Percentiles rank a stretch among this genome's conserved stretches.
These are phyloP conservation scores for Spizellomyces punctatus DNA, from an alignment of 192 early-diverging fungal genomes.

Conservation along the genomic window DNA sequence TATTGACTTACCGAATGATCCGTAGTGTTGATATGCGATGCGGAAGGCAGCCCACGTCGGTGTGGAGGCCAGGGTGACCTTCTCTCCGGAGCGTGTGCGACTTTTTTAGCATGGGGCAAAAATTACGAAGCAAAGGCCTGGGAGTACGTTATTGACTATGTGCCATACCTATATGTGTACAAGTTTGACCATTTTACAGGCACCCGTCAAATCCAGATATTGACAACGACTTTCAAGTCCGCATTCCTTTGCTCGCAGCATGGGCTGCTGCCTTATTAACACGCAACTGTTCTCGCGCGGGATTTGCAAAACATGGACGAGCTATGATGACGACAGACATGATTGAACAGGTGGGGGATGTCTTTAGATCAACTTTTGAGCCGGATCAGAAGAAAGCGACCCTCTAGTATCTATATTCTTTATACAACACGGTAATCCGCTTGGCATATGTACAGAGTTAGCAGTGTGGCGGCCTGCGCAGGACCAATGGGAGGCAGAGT, in stretches of 20 bases:
- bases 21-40: constrained; percentile 62
- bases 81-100: constrained; percentile 77
- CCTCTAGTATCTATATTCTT: background rate
- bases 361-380: constrained; percentile 48
- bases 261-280: constrained; percentile 66
- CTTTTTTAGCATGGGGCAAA: constrained; percentile 85
- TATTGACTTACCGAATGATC: background rate
- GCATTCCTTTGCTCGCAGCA: constrained; percentile 60
- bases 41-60: constrained; percentile 73
- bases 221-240: constrained; percentile 17
- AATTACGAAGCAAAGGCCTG: constrained; percentile 61
- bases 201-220: constrained; percentile 15
- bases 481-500: too few relatives aligned
- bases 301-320: constrained; percentile 64
- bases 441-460: too few relatives aligned
- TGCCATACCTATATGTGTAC: constrained; percentile 31
- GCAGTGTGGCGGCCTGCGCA: too few relatives aligned
- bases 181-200: constrained; percentile 30
- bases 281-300: constrained; percentile 53
- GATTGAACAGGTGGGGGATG: constrained; percentile 58
- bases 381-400: constrained; percentile 19
- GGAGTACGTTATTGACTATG: constrained; percentile 43
- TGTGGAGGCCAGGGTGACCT: constrained; percentile 98
- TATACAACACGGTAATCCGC: background rate
- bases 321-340: constrained; percentile 66